These are phyloP conservation scores for Chenopodium suecicum DNA, from an alignment of 148 eudicot species.

Conservation along the genomic window DNA sequence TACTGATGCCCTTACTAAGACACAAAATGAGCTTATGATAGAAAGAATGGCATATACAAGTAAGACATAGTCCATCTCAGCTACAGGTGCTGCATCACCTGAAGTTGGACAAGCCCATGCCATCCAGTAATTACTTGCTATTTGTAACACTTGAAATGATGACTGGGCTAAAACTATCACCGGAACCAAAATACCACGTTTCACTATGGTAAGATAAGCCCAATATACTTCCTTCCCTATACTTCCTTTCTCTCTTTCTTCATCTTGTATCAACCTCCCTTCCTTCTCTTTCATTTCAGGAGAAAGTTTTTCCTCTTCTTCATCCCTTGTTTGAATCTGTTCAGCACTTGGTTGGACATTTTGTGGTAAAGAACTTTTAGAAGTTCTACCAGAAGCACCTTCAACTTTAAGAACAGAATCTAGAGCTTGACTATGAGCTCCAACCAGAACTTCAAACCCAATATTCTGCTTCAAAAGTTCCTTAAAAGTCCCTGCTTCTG, in stretches of 20 bases:
- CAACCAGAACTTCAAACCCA: conserved; percentile 86
- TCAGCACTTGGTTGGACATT: conserved; percentile 39
- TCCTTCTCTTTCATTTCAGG: conserved; percentile 59
- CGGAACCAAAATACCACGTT: conserved; percentile 75
- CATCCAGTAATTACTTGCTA: conserved; percentile 97
- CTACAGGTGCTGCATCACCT: conserved; percentile 39
- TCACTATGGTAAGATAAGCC: conserved; percentile 73
- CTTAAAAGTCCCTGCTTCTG: conserved; percentile 85
- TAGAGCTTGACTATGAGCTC: conserved; percentile 90
- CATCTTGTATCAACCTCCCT: conserved; percentile 80
- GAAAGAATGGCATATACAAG: conserved; percentile 72
- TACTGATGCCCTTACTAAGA: conserved; percentile 60
- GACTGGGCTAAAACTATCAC: conserved; percentile 73
- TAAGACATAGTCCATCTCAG: conserved; percentile 58
- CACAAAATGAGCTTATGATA: conserved; percentile 66
- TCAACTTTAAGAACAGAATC: conserved; percentile 73
- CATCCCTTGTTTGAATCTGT: conserved; percentile 46
- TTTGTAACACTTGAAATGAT: conserved; percentile 77
- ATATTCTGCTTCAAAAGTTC: conserved; percentile 77
- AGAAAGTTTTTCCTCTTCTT: conserved; percentile 52
- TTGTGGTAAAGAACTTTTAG: conserved; percentile 36
- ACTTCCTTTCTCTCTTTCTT: conserved; percentile 96
- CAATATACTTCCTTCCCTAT: conserved; percentile 87
- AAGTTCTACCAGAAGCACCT: conserved; percentile 42
- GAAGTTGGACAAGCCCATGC: conserved; percentile 91